These are phyloP conservation scores for Malus hybrid DNA, from an alignment of 331 rosid genomes.

Conservation along the genomic window DNA sequence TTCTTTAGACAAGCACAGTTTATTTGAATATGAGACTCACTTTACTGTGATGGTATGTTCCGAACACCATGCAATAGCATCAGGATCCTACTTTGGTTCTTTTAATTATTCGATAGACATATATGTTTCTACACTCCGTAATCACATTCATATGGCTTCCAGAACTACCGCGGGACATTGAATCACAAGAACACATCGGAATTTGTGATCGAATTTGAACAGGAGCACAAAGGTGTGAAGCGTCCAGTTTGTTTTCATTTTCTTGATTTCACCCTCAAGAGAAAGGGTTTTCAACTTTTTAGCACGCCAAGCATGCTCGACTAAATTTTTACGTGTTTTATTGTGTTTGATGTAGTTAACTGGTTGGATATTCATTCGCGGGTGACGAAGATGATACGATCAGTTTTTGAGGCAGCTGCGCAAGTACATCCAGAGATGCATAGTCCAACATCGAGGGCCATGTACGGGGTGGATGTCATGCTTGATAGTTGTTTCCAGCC, in stretches of 20 bases:
- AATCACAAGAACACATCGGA: constrained; percentile 58
- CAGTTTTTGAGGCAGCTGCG: constrained; percentile 82
- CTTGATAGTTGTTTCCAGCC: constrained; percentile 70
- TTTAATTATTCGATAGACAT: neutral
- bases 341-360: constrained; percentile 45
- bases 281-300: constrained; percentile 1
- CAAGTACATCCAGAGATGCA: constrained; percentile 87
- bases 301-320: neutral
- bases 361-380: constrained; percentile 79
- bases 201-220: constrained; percentile 84
- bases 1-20: constrained; percentile 66
- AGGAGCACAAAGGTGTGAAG: constrained; percentile 72
- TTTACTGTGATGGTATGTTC: constrained; percentile 92
- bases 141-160: constrained; percentile 21
- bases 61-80: constrained; percentile 5
- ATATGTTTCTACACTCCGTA: neutral
- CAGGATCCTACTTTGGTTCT: neutral
- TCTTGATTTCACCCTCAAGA: neutral
- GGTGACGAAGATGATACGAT: constrained; percentile 62
- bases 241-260: neutral
- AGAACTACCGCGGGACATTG: constrained; percentile 83
- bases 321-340: neutral
- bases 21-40: constrained; percentile 94
- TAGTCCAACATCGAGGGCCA: constrained; percentile 69
- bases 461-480: constrained; percentile 94